phyloP scores from a whole-genome alignment of 2,329 filamentous ascomycete species.

The Zalaria obscura region DNA sequence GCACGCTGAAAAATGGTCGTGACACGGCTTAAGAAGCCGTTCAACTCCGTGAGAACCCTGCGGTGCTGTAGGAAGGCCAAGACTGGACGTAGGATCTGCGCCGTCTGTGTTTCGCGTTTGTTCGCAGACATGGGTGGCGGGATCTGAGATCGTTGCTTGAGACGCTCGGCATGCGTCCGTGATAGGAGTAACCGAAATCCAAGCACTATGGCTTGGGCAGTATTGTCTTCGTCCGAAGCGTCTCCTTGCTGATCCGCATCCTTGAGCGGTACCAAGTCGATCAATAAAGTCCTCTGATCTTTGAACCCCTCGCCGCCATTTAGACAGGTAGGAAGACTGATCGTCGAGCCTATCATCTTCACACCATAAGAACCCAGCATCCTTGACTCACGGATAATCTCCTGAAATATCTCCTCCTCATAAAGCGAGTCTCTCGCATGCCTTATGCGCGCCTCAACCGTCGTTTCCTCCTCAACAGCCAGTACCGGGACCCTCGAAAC shows the following conservation, averaged over 20 bases:
- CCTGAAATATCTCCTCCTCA: conserved; percentile 79
- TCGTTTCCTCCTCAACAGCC: conserved; percentile 35
- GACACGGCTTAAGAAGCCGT: conserved; percentile 16
- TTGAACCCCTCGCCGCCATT: neutral
- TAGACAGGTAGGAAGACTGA: conserved; percentile 16
- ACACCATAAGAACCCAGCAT: conserved; percentile 58
- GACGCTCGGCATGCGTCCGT: conserved; percentile 64
- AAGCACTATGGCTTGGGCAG: conserved; percentile 53
- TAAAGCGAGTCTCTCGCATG: conserved; percentile 68
- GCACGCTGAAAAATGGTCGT: conserved; percentile 6
- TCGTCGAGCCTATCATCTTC: conserved; percentile 37
- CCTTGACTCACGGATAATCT: conserved; percentile 71
- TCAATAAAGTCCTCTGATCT: conserved; percentile 16
- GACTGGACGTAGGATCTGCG: conserved; percentile 46
- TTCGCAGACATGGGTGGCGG: conserved; percentile 41
- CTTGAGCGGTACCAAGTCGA: conserved; percentile 53
- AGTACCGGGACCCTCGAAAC: conserved; percentile 24
- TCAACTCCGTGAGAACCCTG: conserved; percentile 20
- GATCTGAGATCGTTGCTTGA: conserved; percentile 51
- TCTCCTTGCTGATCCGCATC: conserved; percentile 9
- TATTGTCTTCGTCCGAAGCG: conserved; percentile 19
- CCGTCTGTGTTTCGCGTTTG: conserved; percentile 34
- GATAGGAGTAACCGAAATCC: conserved; percentile 63
- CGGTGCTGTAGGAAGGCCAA: conserved; percentile 39
- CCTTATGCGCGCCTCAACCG: conserved; percentile 54